phyloP scores from a whole-genome alignment of 2,329 filamentous ascomycete species.

The Cladosporium austrohemisphaericum region DNA sequence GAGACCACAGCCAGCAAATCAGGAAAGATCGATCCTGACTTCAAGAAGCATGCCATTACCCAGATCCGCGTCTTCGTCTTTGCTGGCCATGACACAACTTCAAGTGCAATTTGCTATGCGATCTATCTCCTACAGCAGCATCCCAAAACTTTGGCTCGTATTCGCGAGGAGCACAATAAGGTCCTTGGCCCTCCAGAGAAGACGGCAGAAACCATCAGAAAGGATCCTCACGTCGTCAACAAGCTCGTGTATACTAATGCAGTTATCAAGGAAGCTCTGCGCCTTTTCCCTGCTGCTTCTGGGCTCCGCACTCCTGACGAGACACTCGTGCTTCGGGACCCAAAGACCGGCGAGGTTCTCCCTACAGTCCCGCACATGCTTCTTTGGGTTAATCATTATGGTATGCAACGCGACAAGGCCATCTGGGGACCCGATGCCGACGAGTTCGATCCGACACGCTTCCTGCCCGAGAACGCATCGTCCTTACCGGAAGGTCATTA shows the following conservation, averaged over 20 bases:
- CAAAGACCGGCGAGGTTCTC: constrained; percentile 38
- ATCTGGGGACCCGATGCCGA: constrained; percentile 40
- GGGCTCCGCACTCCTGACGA: constrained; percentile 36
- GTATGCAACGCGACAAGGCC: constrained; percentile 33
- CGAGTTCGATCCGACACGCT: constrained; percentile 49
- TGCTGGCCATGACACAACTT: constrained; percentile 41
- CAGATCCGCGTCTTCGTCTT: constrained; percentile 39
- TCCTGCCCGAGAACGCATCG: constrained; percentile 27
- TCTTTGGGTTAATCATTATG: constrained; percentile 38
- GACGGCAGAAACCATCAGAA: constrained; percentile 33
- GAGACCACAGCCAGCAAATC: constrained; percentile 15
- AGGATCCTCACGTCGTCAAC: constrained; percentile 47
- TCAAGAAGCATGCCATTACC: constrained; percentile 31
- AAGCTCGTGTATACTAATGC: constrained; percentile 50
- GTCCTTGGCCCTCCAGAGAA: constrained; percentile 35
- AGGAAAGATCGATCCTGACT: constrained; percentile 30
- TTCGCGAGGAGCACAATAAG: constrained; percentile 49
- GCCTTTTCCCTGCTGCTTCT: constrained; percentile 48
- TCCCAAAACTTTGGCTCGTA: constrained; percentile 28
- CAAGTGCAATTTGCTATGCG: constrained; percentile 31
- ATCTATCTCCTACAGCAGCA: constrained; percentile 37
- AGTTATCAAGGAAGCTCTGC: constrained; percentile 51
- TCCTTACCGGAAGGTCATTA: constrained; percentile 45
- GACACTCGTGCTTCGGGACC: constrained; percentile 38
- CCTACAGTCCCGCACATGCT: constrained; percentile 44